phyloP scores from a whole-genome alignment of 176 grass and related monocot species.

The Thinopyrum elongatum region DNA sequence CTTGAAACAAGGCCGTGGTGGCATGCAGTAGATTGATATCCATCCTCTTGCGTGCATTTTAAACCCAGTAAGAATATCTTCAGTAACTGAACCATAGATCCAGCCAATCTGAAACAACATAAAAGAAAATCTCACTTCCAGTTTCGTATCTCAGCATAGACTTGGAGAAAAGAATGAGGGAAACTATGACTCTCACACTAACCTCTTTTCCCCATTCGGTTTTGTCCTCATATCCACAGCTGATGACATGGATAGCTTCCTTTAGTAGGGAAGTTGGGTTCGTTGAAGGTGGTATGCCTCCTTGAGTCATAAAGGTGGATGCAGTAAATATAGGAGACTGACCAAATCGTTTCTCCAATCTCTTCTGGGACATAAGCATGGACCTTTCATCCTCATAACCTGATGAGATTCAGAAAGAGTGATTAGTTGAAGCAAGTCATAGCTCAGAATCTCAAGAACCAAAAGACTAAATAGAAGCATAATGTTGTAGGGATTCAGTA shows the following conservation, averaged over 20 bases:
- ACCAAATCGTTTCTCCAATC: conserved; percentile 93
- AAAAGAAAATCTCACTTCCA: neutral
- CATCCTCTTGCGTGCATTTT: conserved; percentile 98
- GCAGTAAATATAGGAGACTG: conserved; percentile 96
- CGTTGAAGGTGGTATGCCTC: conserved; percentile 86
- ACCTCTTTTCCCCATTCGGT: conserved; percentile 99
- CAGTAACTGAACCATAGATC: conserved; percentile 95
- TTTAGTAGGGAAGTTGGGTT: conserved; percentile 91
- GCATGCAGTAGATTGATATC: conserved; percentile 98
- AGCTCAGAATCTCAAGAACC: conserved; percentile 5
- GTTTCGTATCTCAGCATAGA: neutral
- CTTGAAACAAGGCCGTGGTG: conserved; percentile 80
- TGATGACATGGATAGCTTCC: conserved; percentile 98
- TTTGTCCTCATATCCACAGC: conserved; percentile 98
- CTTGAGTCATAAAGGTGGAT: conserved; percentile 95
- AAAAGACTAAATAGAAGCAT: neutral
- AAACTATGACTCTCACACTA: conserved; percentile 28
- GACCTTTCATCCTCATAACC: conserved; percentile 97
- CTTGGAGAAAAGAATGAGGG: neutral
- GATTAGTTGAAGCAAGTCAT: conserved; percentile 13
- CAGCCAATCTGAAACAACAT: conserved; percentile 83
- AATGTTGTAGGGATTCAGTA: conserved; percentile 2
- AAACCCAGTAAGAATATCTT: conserved; percentile 96
- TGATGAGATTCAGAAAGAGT: conserved; percentile 32
- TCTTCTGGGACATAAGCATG: conserved; percentile 94